Evolutionary conservation across 2,329 filamentous ascomycete genomes (phyloP), one percentile per base, ranked within the genome.

Genomic region (Alternaria consortialis): DNA sequence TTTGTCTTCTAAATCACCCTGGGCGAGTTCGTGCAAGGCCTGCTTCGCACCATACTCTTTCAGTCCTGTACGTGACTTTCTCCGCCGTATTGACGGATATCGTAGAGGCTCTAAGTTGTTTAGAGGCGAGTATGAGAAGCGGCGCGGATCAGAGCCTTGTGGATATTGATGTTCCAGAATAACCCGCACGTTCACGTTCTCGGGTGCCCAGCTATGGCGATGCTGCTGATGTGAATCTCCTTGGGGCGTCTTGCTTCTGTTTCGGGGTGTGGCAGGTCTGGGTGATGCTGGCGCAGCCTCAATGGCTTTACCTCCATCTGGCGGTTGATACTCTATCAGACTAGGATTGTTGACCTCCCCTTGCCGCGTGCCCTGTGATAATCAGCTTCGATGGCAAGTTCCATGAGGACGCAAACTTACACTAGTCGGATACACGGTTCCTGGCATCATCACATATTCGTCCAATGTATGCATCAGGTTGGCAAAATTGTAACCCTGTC

Each of bases 401-500:
- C 2, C 2, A 37, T 20, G 3, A 32, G 4, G 15, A 39, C 12
- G 31, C 12, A 4, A 23, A 54, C 65, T 58, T 60, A 72, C 70
- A 31, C 68, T 68, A 5, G 72, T 74, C 9, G 77, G 74, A 62
- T 78, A 80, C 25, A 78, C 78, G 31, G 79, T 80, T 5, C 81
- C 81, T 6, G 81, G 80, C 77, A 83, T 79, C 36, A 73, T 74
- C 3, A 83, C 80, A 57, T 83, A 84, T 23, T 82, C 77, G 44
- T 84, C 81, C 39, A 84, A 76, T 5, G 72, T 39, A 40, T 66
- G 67, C 37, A 75, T 77, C 29, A 84, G 51, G 11, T 74, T 74
- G 4, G 81, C 81, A 67, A 83, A 84, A 58, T 84, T 84, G 69
- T 82, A 84, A 0, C 82, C 80, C 32, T 69, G 72, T 5, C 62